Base-by-base conservation (phyloP, 192 early-diverging fungal genomes). In the Neocallimastix lanati region DNA sequence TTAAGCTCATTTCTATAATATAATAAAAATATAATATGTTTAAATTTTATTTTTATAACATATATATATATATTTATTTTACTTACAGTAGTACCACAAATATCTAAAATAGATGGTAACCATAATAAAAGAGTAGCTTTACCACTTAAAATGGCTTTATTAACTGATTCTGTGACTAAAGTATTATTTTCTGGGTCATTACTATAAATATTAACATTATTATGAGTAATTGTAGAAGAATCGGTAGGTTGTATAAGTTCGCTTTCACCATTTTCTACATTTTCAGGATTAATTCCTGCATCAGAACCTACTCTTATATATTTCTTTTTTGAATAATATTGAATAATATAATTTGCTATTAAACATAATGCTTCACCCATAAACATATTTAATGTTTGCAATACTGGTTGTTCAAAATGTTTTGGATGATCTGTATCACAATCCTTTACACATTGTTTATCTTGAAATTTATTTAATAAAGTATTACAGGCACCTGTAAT, bases 321-420 rank as follows among this genome's bases (percentile, higher is more conserved):
- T 21, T 50, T 50, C 2, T 50, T 50, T 50, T 21, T 16, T 21
- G 40, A 50, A 50, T 50, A 50, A 77, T 29, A 21, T 16, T 28
- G 67, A 76, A 82, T 83, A 77, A 92, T 14, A 83, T 87, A 92
- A 83, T 92, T 87, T 78, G 90, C 86, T 15, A 89, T 83, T 36
- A 97, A 84, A 83, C 96, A 93, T 29, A 93, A 84, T 76, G 89
- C 88, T 83, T 99, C 97, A 78, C 97, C 97, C 38, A 95, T 83
- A 84, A 97, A 99, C 97, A 99, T 99, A 80, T 93, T 96, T 77
- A 99, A 87, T 28, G 97, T 98, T 83, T 88, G 78, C 93, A 93
- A 96, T n/a, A 96, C 86, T 18, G 97, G 97, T 85, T 99, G 97
- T 84, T 99, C 96, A 89, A 95, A 99, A 76, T 92, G 87, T 76